Conservation (phyloP, 164 flowering plant genomes). For the Pachysandra terminalis region DNA sequence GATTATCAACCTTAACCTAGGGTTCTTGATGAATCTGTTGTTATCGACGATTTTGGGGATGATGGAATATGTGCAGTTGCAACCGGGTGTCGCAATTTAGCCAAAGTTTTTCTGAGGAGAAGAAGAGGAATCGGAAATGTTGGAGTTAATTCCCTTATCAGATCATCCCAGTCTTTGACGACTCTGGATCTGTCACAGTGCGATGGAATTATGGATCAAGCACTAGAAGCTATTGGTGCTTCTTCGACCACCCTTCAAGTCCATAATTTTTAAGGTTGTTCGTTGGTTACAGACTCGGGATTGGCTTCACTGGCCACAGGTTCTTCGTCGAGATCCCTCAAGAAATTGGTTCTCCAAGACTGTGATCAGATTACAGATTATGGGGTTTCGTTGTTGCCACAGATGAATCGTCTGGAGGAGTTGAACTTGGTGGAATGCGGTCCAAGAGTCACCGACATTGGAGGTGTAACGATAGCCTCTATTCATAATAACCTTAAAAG, state of each 20-base stretch:
- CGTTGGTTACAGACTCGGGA: constrained; percentile 15
- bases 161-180: constrained; percentile 1
- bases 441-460: no score
- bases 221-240: constrained; percentile 11
- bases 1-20: constrained; percentile 7
- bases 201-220: constrained; percentile 14
- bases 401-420: no score
- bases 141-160: constrained; percentile 12
- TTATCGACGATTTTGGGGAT: constrained; percentile 6
- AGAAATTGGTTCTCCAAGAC: constrained; percentile 8
- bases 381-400: no score
- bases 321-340: constrained; percentile 12
- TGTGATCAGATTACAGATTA: constrained; percentile 19
- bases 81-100: constrained; percentile 5
- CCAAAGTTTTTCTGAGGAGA: constrained; percentile 10
- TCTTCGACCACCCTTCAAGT: constrained; percentile 9
- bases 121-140: constrained; percentile 12
- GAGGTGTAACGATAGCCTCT: constrained; percentile 6
- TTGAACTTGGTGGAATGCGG: no score
- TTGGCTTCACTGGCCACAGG: constrained; percentile 18
- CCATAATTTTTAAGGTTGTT: constrained; percentile 15
- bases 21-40: constrained; percentile 7
- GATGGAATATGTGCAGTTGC: constrained; percentile 19
- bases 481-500: constrained; percentile 3
- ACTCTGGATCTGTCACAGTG: constrained; percentile 15